Conservation (phyloP, 2,329 filamentous ascomycete species). For the Nemania bipapillata region DNA sequence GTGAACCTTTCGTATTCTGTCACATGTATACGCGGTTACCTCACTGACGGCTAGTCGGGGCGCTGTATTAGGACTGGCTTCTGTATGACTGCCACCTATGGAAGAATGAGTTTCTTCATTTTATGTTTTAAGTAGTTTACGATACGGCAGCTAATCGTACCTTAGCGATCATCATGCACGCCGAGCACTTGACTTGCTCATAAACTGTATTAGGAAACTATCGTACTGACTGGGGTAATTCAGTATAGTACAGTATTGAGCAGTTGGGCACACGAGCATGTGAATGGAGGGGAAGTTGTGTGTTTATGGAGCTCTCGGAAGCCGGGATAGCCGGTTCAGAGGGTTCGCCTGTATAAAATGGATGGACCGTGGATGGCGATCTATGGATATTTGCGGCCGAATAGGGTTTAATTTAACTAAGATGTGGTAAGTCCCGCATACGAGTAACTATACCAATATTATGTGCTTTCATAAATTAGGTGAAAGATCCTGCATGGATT, state of each 20-base stretch:
- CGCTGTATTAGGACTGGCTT: background rate
- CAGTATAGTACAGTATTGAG: background rate
- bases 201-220: too few species aligned
- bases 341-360: background rate
- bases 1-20: background rate
- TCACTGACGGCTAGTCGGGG: background rate
- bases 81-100: background rate
- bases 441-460: background rate
- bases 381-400: background rate
- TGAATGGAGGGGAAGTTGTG: conserved; percentile 10
- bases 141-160: background rate
- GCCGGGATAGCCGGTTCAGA: conserved; percentile 8
- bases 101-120: background rate
- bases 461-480: background rate
- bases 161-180: background rate
- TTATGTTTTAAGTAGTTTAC: background rate
- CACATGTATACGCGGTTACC: background rate
- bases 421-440: background rate
- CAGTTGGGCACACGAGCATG: background rate
- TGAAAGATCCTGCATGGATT: background rate
- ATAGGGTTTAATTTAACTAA: background rate
- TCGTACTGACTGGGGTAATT: too few species aligned
- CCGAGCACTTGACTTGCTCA: background rate
- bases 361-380: background rate
- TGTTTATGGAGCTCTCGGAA: conserved; percentile 14